Percentiles rank a stretch among this genome's conserved stretches.
Conservation (phyloP, 228 moss, liverwort and hornwort species). For the Sphagnum fallax region DNA sequence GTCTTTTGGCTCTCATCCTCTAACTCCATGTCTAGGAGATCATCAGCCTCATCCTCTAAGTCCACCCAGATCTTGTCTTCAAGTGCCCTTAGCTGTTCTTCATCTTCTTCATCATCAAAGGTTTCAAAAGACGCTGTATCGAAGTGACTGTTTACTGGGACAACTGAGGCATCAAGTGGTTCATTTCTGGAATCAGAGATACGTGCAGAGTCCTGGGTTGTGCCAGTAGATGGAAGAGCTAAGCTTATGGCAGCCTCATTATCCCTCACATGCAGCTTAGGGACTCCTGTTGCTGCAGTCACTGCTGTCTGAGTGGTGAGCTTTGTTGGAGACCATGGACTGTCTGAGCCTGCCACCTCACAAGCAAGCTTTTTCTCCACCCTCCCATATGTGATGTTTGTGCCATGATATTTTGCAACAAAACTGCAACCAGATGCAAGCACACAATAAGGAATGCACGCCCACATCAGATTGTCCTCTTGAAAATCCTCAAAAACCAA, state of each 20-base stretch:
- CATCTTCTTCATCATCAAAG: conserved; percentile 11
- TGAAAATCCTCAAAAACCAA: too few species aligned
- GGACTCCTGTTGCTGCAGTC: conserved; percentile 18
- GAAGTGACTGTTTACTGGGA: neutral
- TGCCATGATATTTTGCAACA: conserved; percentile 43
- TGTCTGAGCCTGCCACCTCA: conserved; percentile 63
- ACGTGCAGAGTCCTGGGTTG: neutral
- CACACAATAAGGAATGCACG: neutral
- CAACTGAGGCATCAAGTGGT: neutral
- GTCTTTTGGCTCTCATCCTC: neutral
- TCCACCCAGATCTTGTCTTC: conserved; percentile 72
- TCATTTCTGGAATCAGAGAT: neutral
- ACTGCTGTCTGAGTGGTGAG: conserved; percentile 6
- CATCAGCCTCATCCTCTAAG: conserved; percentile 86
- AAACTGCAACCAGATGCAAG: conserved; percentile 39
- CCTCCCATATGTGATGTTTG: conserved; percentile 66
- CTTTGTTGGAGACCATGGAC: conserved; percentile 50
- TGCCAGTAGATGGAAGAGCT: neutral
- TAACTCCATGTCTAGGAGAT: conserved; percentile 52
- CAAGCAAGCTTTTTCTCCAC: conserved; percentile 65
- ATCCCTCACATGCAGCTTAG: conserved; percentile 60
- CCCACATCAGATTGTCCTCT: too few species aligned
- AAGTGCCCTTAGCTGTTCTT: conserved; percentile 36
- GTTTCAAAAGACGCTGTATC: neutral
- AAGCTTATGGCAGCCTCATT: conserved; percentile 2